Conservation (phyloP, 2,329 filamentous ascomycete species). For the Mycocentrospora acerina region DNA sequence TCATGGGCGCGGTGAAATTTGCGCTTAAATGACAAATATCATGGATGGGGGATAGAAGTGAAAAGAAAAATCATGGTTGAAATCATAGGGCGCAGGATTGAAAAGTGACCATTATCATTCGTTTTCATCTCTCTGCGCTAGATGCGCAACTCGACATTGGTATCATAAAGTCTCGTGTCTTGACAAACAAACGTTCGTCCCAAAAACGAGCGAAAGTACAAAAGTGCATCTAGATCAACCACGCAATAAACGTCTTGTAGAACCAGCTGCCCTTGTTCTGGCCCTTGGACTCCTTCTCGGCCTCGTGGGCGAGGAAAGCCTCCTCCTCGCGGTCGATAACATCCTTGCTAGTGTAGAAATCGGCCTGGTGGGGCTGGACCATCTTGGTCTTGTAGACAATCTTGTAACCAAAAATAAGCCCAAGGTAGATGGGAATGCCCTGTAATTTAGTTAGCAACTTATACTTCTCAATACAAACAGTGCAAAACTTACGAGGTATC, state of each 20-base stretch:
- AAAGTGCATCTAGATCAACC: conserved; percentile 56
- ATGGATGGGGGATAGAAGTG: too few species aligned
- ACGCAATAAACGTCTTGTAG: conserved; percentile 60
- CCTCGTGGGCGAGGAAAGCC: conserved; percentile 63
- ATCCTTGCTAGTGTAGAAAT: conserved; percentile 73
- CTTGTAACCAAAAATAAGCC: conserved; percentile 62
- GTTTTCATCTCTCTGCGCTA: too few species aligned
- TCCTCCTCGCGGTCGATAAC: conserved; percentile 72
- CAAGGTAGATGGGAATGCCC: conserved; percentile 73
- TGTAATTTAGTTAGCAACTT: conserved; percentile 65
- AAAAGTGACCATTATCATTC: too few species aligned
- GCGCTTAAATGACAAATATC: too few species aligned
- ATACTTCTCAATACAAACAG: too few species aligned
- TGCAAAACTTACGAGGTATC: conserved; percentile 53
- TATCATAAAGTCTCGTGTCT: too few species aligned
- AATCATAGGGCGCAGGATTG: too few species aligned
- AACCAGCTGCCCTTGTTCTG: conserved; percentile 50
- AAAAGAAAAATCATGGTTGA: too few species aligned
- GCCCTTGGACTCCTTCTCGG: conserved; percentile 42
- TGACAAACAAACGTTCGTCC: too few species aligned
- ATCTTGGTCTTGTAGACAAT: conserved; percentile 28
- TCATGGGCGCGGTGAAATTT: too few species aligned
- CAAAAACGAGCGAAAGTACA: conserved; percentile 1
- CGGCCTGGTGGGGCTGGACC: conserved; percentile 60
- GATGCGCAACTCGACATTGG: too few species aligned